Base-by-base conservation (phyloP, 1,139 yeast genomes). In the Saccharomyces hybrid region DNA sequence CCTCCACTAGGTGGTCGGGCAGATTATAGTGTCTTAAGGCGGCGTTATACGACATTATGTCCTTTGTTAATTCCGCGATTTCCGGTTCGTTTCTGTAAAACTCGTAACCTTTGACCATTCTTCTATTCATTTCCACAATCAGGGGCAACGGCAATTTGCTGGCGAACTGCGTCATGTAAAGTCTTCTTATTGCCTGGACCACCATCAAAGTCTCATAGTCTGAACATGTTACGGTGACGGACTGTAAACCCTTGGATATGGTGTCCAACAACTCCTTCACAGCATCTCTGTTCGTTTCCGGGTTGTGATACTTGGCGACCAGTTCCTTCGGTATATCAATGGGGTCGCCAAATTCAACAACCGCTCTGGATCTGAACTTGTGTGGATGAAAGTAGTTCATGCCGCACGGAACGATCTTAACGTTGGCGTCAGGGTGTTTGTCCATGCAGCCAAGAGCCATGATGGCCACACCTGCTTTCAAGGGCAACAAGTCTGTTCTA, bases 191-290 rank as follows among this genome's bases (percentile, higher is more conserved):
- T 2, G 97, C 96, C 70, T 93, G 99, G 50, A 91, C 84, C 23
- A 88, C 88, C 84, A 90, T 87, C 55, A 93, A 75, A 6, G 97
- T 89, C 61, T 91, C 98, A 71, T 84, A 93, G 69, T 93, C 98
- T 29, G 90, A 86, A 67, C 96, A 88, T 14, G 91, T 85, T 3
- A 91, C 96, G 1, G 98, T 91, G 28, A 91, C 98, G 3, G 95
- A 84, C 63, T 84, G 84, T 58, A 93, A 76, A 27, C 93, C 89
- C 57, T 84, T 81, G 3, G 93, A 83, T 49, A 91, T 80, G 26
- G 78, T 76, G 31, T 85, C 87, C 62, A 93, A 75, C 44, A 91
- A 74, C 54, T 83, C 82, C 54, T 81, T 80, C 8, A 90, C 89
- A 0, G 96, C 89, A 49, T 81, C 86, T 58, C 85, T 79, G 51